A percentile compares a stretch with the other conserved stretches of the same genome.
Evolutionary conservation across 2,329 filamentous ascomycete genomes (phyloP).

Genomic region (Colletotrichum simmondsii): DNA sequence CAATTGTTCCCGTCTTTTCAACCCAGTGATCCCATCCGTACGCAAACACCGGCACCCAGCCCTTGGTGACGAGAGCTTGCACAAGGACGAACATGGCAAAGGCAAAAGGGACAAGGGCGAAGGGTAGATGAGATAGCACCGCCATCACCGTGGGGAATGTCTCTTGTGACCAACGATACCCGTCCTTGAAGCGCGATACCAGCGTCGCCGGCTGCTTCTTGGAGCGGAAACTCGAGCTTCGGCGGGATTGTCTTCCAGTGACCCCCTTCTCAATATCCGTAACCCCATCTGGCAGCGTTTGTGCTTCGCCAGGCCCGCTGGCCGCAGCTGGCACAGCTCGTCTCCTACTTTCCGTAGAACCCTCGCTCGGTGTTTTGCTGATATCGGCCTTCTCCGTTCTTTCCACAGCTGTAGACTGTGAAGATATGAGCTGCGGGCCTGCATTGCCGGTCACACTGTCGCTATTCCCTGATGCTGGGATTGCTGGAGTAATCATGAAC

Average conservation of each 20-base stretch:
- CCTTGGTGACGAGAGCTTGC: constrained; percentile 77
- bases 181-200: constrained; percentile 56
- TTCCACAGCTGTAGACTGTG: background rate
- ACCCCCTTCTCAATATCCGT: constrained; percentile 9
- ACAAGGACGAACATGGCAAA: constrained; percentile 82
- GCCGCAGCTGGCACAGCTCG: background rate
- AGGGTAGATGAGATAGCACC: constrained; percentile 73
- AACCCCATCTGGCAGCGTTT: background rate
- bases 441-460: background rate
- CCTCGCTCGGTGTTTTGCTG: background rate
- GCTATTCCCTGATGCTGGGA: background rate
- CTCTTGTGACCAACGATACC: constrained; percentile 70
- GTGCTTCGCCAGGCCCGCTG: background rate
- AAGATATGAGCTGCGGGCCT: constrained; percentile 11
- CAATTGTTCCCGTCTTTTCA: constrained; percentile 73
- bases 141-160: constrained; percentile 77
- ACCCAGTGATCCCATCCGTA: constrained; percentile 82
- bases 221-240: no score
- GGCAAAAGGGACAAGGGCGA: constrained; percentile 76
- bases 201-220: constrained; percentile 56
- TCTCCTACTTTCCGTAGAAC: background rate
- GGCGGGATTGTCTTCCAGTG: constrained; percentile 4
- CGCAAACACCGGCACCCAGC: constrained; percentile 79
- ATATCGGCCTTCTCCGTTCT: background rate
- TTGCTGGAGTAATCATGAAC: constrained; percentile 11